Conservation (phyloP, 768 basidiomycete species). For the Strobilomyces echinocephalus region DNA sequence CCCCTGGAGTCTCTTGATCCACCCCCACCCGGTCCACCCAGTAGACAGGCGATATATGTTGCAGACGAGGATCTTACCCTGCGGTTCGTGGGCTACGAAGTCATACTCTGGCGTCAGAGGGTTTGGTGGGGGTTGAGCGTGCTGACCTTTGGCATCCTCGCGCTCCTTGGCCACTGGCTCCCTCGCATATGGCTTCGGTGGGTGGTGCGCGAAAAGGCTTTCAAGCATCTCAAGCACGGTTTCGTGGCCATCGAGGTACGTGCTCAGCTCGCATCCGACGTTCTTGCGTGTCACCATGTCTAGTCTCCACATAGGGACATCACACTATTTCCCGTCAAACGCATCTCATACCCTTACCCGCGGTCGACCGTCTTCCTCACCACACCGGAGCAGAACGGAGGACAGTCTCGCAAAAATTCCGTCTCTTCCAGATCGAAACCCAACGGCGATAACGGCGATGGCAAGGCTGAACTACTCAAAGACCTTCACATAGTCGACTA, state of each 20-base stretch:
- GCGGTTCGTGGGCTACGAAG: conserved; percentile 82
- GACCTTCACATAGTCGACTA: conserved; percentile 76
- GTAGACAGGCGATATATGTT: conserved; percentile 80
- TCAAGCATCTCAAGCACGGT: conserved; percentile 62
- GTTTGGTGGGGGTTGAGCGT: conserved; percentile 72
- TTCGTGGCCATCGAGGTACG: conserved; percentile 89
- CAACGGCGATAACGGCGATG: conserved; percentile 30
- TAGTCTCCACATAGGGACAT: conserved; percentile 85
- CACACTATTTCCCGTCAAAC: conserved; percentile 66
- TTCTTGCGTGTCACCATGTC: conserved; percentile 20
- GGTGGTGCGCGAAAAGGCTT: conserved; percentile 79
- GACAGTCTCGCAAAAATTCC: conserved; percentile 17
- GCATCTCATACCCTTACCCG: conserved; percentile 69
- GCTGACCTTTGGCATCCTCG: conserved; percentile 65
- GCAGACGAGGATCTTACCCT: conserved; percentile 87
- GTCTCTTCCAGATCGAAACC: conserved; percentile 26
- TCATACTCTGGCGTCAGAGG: conserved; percentile 53
- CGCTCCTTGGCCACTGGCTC: conserved; percentile 88
- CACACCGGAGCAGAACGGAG: conserved; percentile 29
- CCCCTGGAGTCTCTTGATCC: conserved; percentile 56
- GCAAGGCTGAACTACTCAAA: conserved; percentile 38
- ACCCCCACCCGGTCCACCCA: conserved; percentile 79
- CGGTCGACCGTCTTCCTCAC: conserved; percentile 75
- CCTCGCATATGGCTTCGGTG: conserved; percentile 88
- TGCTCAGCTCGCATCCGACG: neutral